A percentile compares a stretch with the other conserved stretches of the same genome.
These are phyloP conservation scores for Amborella trichopoda DNA, from an alignment of 164 flowering plant genomes.

Conservation along the genomic window DNA sequence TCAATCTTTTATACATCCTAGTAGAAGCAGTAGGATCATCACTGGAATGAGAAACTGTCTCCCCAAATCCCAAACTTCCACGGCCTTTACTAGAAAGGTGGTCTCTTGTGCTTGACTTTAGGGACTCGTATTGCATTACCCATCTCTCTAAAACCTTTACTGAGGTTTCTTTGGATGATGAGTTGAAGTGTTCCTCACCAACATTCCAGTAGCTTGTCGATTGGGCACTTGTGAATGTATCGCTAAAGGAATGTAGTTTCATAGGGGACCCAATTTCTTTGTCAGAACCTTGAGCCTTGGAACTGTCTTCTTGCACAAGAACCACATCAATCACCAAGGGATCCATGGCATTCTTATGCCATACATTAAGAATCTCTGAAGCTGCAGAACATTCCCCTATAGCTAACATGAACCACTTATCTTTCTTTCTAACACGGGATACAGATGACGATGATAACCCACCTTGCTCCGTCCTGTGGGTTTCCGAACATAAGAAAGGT, in stretches of 20 bases:
- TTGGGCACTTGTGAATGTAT: neutral
- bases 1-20: conserved; percentile 66
- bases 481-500: conserved; percentile 33
- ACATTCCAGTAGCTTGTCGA: neutral
- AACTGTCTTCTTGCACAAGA: conserved; percentile 38
- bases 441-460: conserved; percentile 3
- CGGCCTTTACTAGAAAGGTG: neutral
- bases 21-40: conserved; percentile 31
- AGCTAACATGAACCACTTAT: conserved; percentile 72
- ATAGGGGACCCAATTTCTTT: neutral
- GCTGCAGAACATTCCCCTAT: conserved; percentile 68
- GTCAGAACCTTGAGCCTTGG: neutral
- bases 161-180: conserved; percentile 44
- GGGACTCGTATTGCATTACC: conserved; percentile 60
- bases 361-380: conserved; percentile 51
- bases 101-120: conserved; percentile 7
- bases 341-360: conserved; percentile 63
- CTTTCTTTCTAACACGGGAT: conserved; percentile 46
- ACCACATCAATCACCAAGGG: conserved; percentile 77
- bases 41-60: conserved; percentile 18
- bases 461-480: conserved; percentile 24
- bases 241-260: neutral
- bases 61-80: neutral
- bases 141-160: conserved; percentile 94
- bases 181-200: neutral